Percentiles rank a stretch among this genome's conserved stretches.
Conservation (phyloP, 2,329 filamentous ascomycete species). For the Magnaporthiopsis poae region DNA sequence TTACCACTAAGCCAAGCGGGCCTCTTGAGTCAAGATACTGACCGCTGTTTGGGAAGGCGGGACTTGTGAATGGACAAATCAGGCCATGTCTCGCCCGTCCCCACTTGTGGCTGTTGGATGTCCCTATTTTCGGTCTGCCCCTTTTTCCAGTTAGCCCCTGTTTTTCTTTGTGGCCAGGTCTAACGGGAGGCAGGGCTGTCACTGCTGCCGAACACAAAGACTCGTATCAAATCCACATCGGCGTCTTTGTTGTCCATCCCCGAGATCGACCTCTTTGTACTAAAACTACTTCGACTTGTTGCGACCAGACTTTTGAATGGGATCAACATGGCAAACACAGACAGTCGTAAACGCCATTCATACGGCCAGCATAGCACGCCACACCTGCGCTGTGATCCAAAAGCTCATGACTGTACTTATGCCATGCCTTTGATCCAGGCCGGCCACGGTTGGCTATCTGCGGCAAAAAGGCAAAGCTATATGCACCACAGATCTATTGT, state of each 20-base stretch:
- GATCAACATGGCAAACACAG: too few relatives aligned
- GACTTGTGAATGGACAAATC: neutral
- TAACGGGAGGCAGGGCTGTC: too few relatives aligned
- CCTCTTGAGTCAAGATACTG: neutral
- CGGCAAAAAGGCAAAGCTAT: neutral
- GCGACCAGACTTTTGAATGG: neutral
- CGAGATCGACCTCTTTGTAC: neutral
- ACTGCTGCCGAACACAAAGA: too few relatives aligned
- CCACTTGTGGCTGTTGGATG: neutral
- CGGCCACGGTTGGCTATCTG: neutral
- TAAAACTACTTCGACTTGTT: neutral
- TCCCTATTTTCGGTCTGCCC: neutral
- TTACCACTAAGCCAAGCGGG: neutral
- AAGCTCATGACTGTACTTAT: neutral
- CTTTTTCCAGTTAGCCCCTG: neutral
- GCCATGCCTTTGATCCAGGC: neutral
- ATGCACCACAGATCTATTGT: too few relatives aligned
- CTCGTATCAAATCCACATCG: too few relatives aligned
- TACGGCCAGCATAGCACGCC: too few relatives aligned
- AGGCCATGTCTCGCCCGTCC: neutral
- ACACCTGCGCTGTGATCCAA: neutral
- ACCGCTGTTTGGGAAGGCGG: too few relatives aligned
- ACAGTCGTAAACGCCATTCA: too few relatives aligned
- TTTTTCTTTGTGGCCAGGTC: neutral
- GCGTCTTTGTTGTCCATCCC: neutral